Evolutionary conservation across 331 rosid genomes (phyloP).

Genomic region (Stylosanthes scabra): DNA sequence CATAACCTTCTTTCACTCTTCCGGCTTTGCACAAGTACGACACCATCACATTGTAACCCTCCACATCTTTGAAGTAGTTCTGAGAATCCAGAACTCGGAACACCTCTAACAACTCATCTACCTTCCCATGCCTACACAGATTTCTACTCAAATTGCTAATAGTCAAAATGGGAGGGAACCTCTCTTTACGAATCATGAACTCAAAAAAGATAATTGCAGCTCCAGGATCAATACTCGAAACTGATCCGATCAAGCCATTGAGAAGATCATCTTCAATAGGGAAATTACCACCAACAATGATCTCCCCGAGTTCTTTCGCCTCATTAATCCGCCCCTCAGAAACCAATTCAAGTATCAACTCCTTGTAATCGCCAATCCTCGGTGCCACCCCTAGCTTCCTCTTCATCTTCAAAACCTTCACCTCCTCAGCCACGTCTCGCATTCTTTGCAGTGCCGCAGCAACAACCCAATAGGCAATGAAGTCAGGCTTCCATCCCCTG

Average conservation of each 20-base stretch:
- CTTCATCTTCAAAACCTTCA: slow-evolving; percentile 84
- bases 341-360: slow-evolving; percentile 63
- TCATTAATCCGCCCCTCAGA: slow-evolving; percentile 59
- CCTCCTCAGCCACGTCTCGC: slow-evolving; percentile 65
- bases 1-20: slow-evolving; percentile 81
- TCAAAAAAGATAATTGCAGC: slow-evolving; percentile 68
- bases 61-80: slow-evolving; percentile 67
- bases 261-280: slow-evolving; percentile 80
- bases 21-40: slow-evolving; percentile 79
- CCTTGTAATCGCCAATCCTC: slow-evolving; percentile 67
- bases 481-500: slow-evolving; percentile 89
- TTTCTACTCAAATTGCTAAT: slow-evolving; percentile 71
- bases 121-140: slow-evolving; percentile 59
- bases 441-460: slow-evolving; percentile 56
- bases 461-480: slow-evolving; percentile 86
- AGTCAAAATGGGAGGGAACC: slow-evolving; percentile 67
- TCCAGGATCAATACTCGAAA: slow-evolving; percentile 59
- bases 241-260: slow-evolving; percentile 74
- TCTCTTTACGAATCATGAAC: slow-evolving; percentile 72
- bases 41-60: slow-evolving; percentile 74
- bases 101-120: slow-evolving; percentile 70
- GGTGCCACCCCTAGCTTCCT: slow-evolving; percentile 96
- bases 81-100: slow-evolving; percentile 53
- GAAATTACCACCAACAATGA: slow-evolving; percentile 73
- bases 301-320: slow-evolving; percentile 80